Evolutionary conservation across 352 stramenopile species (phyloP), one percentile per base, ranked within the genome.

Genomic region (Pythium utonaiense): DNA sequence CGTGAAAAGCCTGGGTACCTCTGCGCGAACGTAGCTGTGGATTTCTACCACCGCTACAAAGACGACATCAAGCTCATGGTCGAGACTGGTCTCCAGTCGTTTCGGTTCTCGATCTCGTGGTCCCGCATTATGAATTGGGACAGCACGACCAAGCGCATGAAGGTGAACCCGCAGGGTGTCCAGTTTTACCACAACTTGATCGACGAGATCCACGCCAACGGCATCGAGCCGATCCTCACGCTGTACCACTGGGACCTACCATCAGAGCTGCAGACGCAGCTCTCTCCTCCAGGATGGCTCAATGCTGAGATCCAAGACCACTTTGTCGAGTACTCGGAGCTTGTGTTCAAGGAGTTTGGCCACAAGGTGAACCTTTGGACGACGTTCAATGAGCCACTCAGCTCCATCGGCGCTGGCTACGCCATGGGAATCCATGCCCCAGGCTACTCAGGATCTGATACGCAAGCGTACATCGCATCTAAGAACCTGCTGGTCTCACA

Each of bases 191-290:
- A 96, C 66, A 61, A 74, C 8, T 41, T 98, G 0, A 89, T 98
- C 55, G 83, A 98, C 69, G 71, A 78, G 25, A 69, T 98, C 6
- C 38, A 83, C 7, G 64, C 52, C 3, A 71, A 78, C 45, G 75
- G 80, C 56, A 95, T 98, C 54, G 74, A 82, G 52, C 92, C 94
- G 21, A 82, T 95, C 34, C 64, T 98, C 19, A 98, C 94, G 10
- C 64, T 98, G 16, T 98, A 97, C 65, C 96, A 98, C 74, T 98
- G 94, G 95, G 96, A 98, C 73, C 61, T 98, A 13, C 96, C 96
- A 9, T 74, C 93, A 27, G 67, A 72, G 38, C 65, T 98, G 9
- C 73, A 98, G 61, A 77, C 88, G 12, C 68, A 86, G 21, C 87
- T 93, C 40, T 59, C 61, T n/a, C 75, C 75, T 14, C 76, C 78